phyloP scores from a whole-genome alignment of 139 green algal species.

The Micractinium sp. region DNA sequence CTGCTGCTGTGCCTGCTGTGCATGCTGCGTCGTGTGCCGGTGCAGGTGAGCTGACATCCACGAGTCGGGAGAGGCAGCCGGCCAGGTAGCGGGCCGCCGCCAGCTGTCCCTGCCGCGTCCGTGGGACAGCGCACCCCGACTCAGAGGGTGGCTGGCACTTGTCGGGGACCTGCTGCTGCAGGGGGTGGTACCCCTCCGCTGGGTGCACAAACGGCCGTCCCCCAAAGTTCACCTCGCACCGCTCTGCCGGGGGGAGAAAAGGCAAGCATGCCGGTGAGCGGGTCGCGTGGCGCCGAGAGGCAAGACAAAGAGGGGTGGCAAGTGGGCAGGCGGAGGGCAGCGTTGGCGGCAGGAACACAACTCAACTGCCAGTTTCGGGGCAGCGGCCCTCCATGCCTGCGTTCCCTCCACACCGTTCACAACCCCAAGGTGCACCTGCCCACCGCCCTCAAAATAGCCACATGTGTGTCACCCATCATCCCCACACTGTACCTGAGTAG shows the following conservation, averaged over 20 bases:
- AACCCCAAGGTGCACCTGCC: not conserved
- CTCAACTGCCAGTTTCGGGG: not conserved
- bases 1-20: not conserved
- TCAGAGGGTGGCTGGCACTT: not conserved
- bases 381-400: not conserved
- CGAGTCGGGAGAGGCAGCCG: slow-evolving; percentile 66
- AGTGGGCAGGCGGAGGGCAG: not conserved
- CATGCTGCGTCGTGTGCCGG: not conserved
- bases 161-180: slow-evolving; percentile 63
- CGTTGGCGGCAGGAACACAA: too few species aligned
- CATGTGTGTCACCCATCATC: too few species aligned
- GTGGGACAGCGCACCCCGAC: too few species aligned
- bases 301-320: not conserved
- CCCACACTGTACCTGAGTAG: slow-evolving; percentile 21
- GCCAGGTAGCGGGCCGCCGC: slow-evolving; percentile 56
- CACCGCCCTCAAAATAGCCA: too few species aligned
- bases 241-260: slow-evolving; percentile 38
- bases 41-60: slow-evolving; percentile 24
- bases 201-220: slow-evolving; percentile 72
- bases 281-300: not conserved
- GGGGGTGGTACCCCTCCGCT: slow-evolving; percentile 69
- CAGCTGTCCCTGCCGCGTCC: not conserved
- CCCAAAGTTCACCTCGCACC: slow-evolving; percentile 53
- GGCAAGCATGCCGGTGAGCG: not conserved
- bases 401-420: too few species aligned